Conservation (phyloP, 164 flowering plant genomes). For the Amborella trichopoda region DNA sequence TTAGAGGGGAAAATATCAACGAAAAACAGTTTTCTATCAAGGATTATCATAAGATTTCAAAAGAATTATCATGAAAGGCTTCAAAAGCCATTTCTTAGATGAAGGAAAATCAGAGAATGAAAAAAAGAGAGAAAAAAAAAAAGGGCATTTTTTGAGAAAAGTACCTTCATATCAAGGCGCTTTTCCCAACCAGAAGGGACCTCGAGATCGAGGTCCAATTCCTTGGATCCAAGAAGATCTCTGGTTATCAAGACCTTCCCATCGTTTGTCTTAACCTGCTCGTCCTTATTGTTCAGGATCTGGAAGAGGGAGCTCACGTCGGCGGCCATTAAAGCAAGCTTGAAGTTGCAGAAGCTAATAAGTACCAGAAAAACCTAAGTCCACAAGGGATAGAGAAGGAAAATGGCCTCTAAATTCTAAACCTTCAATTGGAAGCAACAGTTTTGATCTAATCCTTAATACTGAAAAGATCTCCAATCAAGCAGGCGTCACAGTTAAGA, state of each 20-base stretch:
- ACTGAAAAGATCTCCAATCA: too few species aligned
- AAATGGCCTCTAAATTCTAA: too few species aligned
- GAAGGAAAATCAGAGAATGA: neutral
- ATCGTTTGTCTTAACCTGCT: constrained; percentile 6
- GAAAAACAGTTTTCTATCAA: too few species aligned
- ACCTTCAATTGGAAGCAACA: too few species aligned
- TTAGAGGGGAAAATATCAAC: too few species aligned
- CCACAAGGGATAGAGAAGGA: too few species aligned
- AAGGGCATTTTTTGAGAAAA: neutral
- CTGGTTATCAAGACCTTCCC: constrained; percentile 34
- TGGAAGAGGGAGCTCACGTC: constrained; percentile 44
- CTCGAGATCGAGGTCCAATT: constrained; percentile 73
- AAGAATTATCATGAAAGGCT: neutral
- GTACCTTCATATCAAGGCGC: constrained; percentile 21
- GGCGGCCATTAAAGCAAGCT: constrained; percentile 78
- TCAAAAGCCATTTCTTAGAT: neutral
- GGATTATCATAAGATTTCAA: neutral
- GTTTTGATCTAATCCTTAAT: too few species aligned
- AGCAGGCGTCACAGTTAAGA: too few species aligned
- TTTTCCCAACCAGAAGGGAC: constrained; percentile 47
- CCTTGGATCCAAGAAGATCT: constrained; percentile 55
- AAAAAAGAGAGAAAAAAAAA: neutral
- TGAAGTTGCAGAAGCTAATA: too few species aligned
- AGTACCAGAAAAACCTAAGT: too few species aligned
- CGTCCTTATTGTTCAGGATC: constrained; percentile 24